Base-by-base conservation (phyloP, 352 stramenopile genomes). In the Globisporangium nunn region DNA sequence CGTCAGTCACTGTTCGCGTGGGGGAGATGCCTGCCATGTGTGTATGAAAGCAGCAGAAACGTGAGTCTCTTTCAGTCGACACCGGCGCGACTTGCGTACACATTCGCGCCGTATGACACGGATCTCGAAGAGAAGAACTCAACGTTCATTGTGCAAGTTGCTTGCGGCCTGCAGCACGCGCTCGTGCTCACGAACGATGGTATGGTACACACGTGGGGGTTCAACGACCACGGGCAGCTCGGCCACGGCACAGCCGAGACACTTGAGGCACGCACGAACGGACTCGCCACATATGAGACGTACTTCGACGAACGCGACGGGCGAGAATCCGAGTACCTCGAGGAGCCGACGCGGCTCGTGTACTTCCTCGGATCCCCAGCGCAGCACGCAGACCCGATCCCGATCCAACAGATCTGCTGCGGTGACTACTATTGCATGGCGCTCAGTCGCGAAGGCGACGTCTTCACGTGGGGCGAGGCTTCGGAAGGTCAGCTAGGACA, bases 181-280 rank as follows among this genome's bases (percentile, higher is more conserved):
- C 64, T 89, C 0, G 68, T 72, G 15, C 63, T 87, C 41, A 83
- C 73, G 1, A 30, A 66, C 6, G 66, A 81, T 15, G 76, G 76
- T 1, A 82, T 87, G 60, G 66, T 91, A 2, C 75, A 82, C 50
- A 87, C 78, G 0, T 91, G 81, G 81, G 81, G 81, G 0, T 89
- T 88, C 15, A 88, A 88, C 59, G 78, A 87, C 54, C 81, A 91
- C 60, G 81, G 81, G 4, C 81, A 91, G 48, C 68, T 88, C 2
- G 81, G 81, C 3, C 81, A 91, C 46, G 77, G 78, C n/a, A 60
- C 71, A 30, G 46, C 64, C 2, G 63, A 68, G 17, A 85, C 75
- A 11, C 56, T 91, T 5, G 50, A 66, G 15, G 78, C 77, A 2
- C 71, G 78, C 6, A 76, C 77, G 0, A 64, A 55, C 1, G 72